phyloP scores from a whole-genome alignment of 108 stramenopile genomes.

The Pseudonitzschia multiseries region DNA sequence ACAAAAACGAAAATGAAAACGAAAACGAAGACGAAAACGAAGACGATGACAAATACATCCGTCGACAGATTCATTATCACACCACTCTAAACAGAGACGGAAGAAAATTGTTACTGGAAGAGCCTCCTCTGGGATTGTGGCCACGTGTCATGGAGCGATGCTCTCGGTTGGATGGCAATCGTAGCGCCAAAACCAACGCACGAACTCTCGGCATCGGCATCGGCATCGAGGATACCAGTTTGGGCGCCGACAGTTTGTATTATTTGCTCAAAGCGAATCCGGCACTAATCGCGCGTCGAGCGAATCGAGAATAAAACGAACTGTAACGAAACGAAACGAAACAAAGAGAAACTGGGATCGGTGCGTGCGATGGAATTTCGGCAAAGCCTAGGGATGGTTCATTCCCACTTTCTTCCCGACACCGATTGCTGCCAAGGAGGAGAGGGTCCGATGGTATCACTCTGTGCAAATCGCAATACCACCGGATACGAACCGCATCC shows the following conservation, averaged over 20 bases:
- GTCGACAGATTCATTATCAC: conserved; percentile 15
- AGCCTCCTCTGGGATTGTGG: conserved; percentile 21
- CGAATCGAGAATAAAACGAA: too few relatives aligned
- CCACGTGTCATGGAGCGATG: conserved; percentile 7
- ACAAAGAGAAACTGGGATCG: too few relatives aligned
- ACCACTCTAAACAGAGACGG: conserved; percentile 18
- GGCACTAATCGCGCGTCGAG: not conserved
- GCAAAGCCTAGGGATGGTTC: too few relatives aligned
- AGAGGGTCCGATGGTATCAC: too few relatives aligned
- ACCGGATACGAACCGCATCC: too few relatives aligned
- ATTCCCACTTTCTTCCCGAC: too few relatives aligned
- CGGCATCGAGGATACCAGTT: not conserved
- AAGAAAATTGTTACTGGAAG: conserved; percentile 10
- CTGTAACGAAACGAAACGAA: too few relatives aligned
- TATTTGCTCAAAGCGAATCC: not conserved
- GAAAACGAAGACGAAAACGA: not conserved
- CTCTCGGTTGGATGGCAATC: conserved; percentile 2
- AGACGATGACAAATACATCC: not conserved
- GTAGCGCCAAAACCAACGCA: not conserved
- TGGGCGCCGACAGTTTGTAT: not conserved
- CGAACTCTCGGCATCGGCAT: too few relatives aligned
- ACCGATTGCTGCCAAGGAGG: too few relatives aligned
- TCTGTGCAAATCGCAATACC: too few relatives aligned
- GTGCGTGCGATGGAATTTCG: too few relatives aligned
- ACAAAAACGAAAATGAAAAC: not conserved